Base-by-base conservation (phyloP, 73 alveolate species). In the Paramecium primaurelia region DNA sequence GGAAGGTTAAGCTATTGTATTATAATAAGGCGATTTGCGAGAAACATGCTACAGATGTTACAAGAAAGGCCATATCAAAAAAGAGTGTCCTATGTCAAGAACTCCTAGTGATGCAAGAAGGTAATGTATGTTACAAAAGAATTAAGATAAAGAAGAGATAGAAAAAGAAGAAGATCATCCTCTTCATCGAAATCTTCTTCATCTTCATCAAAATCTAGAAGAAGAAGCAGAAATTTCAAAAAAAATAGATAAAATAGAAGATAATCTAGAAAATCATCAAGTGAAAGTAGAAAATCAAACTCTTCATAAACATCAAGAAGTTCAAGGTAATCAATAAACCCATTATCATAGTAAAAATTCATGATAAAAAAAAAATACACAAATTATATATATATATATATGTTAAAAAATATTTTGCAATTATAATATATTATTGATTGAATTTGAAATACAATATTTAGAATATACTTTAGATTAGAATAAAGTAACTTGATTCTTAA, bases 11-110 rank as follows among this genome's bases (percentile, higher is more conserved):
- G 49, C 25, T 12, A 28, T 64, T 7, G 12, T 28, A 4, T 0
- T 34, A 28, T 2, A 32, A 45, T 7, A 51, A 51, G 71, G 94
- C 68, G 77, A 92, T 32, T 28, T 92, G 59, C 88, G 94, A 34
- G 95, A 93, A 22, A 83, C 95, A 71, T 94, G 97, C 77, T 94
- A 94, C 38, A 92, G 94, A 40, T 94, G 97, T 69, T 93, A 92
- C 34, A 64, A 92, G 51, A 45, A 93, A 32, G 97, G 97, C 34
- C 97, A 94, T 51, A 85, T 92, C 22, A 85, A 86, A 69, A 86
- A 93, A 22, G 97, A 94, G 14, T 94, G 97, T 71, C 75, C 95
- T 20, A 16, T 44, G 68, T 58, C 92, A 12, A 85, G 96, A 89
- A 89, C 94, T 45, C 94, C 94, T n/a, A 71, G 92, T 45, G 84